Percentiles rank a stretch among this genome's conserved stretches.
Conservation (phyloP, 2,329 filamentous ascomycete species). For the Fusarium clavum region DNA sequence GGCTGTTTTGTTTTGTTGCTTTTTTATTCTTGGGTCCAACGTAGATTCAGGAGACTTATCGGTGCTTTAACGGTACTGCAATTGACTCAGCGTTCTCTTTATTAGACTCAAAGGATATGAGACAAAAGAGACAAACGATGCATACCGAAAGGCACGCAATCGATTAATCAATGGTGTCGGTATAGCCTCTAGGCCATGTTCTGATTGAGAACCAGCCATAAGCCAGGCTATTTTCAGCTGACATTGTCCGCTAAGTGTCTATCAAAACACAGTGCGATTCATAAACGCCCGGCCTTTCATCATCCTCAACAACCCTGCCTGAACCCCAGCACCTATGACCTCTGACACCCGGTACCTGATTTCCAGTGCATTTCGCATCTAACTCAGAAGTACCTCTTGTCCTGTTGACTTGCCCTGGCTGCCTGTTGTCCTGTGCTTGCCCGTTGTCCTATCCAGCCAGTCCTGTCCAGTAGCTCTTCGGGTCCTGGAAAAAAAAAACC, state of each 20-base stretch:
- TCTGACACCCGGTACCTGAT: constrained; percentile 36
- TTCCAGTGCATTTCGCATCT: constrained; percentile 1
- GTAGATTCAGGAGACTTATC: constrained; percentile 23
- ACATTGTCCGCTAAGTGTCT: constrained; percentile 10
- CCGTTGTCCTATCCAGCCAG: constrained; percentile 36
- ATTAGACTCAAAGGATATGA: not conserved
- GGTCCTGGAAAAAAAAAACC: constrained; percentile 39
- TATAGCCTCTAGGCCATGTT: constrained; percentile 1
- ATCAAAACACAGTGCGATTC: constrained; percentile 42
- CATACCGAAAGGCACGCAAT: not conserved
- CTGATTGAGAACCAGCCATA: constrained; percentile 14
- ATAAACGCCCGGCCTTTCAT: not conserved
- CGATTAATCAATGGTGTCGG: constrained; percentile 9
- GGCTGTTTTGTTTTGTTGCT: constrained; percentile 7
- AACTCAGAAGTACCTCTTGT: constrained; percentile 28
- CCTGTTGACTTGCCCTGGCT: constrained; percentile 30
- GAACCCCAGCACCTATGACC: constrained; percentile 34
- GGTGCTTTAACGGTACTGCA: not conserved
- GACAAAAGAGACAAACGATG: not conserved
- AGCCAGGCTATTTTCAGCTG: constrained; percentile 19
- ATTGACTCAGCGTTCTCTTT: not conserved
- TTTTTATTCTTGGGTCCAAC: constrained; percentile 11
- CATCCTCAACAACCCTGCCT: constrained; percentile 39
- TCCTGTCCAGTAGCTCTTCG: constrained; percentile 34
- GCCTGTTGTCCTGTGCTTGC: constrained; percentile 29